A percentile compares a stretch with the other conserved stretches of the same genome.
Evolutionary conservation across 1,284 basidiomycete species (phyloP).

Genomic region (Wallemia mellicola): DNA sequence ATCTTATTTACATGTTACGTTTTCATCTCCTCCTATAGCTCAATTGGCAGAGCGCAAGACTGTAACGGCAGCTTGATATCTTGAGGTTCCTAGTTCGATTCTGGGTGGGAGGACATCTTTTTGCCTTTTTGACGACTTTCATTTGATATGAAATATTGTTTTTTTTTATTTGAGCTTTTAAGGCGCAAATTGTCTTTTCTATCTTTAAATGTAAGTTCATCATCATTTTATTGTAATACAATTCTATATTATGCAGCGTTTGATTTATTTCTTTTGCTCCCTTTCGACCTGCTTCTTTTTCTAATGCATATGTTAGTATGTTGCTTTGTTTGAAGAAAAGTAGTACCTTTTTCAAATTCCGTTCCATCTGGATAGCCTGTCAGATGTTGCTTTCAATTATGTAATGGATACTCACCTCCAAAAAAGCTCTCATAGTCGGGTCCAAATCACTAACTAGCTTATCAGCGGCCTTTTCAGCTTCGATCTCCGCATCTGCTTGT

Average conservation of each 20-base stretch:
- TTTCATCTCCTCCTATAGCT: neutral
- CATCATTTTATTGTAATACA: too few relatives aligned
- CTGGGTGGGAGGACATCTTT: neutral
- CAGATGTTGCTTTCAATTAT: neutral
- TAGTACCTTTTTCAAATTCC: neutral
- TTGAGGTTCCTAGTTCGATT: neutral
- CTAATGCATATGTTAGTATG: neutral
- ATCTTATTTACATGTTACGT: too few relatives aligned
- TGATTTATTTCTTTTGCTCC: neutral
- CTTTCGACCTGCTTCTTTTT: neutral
- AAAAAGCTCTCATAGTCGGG: conserved; percentile 3
- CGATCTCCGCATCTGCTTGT: neutral
- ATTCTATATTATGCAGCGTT: neutral
- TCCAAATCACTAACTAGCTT: neutral
- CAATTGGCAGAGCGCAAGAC: neutral
- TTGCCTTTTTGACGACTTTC: neutral
- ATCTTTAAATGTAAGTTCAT: neutral
- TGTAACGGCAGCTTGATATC: neutral
- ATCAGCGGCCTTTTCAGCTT: neutral
- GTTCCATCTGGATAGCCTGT: neutral
- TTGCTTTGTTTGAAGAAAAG: neutral
- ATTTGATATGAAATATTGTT: neutral
- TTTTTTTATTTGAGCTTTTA: neutral
- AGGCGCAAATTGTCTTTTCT: neutral
- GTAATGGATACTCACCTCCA: conserved; percentile 2